phyloP scores from a whole-genome alignment of 2,329 filamentous ascomycete genomes.

The Penicillium digitatum region DNA sequence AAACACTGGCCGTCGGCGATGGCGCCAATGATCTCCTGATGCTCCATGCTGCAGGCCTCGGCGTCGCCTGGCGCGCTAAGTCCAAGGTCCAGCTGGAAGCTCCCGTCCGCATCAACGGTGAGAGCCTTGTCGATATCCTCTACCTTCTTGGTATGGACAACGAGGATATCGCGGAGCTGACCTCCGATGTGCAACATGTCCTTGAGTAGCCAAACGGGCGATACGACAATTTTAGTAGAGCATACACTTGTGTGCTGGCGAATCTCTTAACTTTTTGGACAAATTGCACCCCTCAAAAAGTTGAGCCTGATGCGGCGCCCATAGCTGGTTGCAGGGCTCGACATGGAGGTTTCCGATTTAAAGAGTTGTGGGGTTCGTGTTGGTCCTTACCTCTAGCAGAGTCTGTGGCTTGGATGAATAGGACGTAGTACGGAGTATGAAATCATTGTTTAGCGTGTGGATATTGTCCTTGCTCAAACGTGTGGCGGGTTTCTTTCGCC shows the following conservation, averaged over 20 bases:
- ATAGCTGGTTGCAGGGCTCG: background rate
- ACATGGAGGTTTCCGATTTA: background rate
- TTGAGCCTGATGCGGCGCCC: background rate
- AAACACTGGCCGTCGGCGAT: conserved; percentile 59
- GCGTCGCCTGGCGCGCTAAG: conserved; percentile 63
- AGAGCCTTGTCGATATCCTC: conserved; percentile 55
- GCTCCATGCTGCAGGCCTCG: conserved; percentile 59
- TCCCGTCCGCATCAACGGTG: conserved; percentile 56
- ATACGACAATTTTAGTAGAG: background rate
- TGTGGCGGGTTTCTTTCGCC: background rate
- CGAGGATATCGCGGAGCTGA: conserved; percentile 49
- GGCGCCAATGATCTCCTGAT: conserved; percentile 64
- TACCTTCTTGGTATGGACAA: conserved; percentile 54
- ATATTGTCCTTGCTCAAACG: background rate
- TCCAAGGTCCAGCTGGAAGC: conserved; percentile 60
- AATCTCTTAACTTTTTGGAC: background rate
- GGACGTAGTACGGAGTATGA: background rate
- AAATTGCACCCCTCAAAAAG: background rate
- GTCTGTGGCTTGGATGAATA: background rate
- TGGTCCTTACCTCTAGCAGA: background rate
- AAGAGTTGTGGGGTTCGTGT: background rate
- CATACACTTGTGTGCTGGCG: background rate
- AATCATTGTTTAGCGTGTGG: background rate
- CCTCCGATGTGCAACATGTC: conserved; percentile 14
- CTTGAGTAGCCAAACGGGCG: background rate